Evolutionary conservation across 352 stramenopile species (phyloP).

Genomic region (Phytopythium mirpurense): DNA sequence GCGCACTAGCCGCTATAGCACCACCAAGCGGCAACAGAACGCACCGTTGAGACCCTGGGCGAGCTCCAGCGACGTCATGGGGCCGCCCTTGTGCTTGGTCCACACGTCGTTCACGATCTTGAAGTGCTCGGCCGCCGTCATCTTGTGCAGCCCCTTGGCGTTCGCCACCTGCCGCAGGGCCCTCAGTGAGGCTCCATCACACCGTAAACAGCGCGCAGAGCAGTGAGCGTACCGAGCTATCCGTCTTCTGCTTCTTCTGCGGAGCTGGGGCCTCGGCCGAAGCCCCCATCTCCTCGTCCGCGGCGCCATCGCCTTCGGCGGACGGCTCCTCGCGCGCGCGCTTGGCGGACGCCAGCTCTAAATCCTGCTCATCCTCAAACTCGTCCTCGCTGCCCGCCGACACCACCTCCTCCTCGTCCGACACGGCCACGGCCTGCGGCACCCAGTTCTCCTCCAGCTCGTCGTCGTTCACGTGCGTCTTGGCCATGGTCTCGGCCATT

Average conservation of each 20-base stretch:
- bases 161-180: constrained; percentile 3
- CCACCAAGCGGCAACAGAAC: constrained; percentile 4
- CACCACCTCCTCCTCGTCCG: constrained; percentile 45
- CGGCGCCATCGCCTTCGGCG: not conserved
- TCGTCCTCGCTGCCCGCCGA: constrained; percentile 77
- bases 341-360: constrained; percentile 45
- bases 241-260: constrained; percentile 59
- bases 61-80: constrained; percentile 81
- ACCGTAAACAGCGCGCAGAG: not conserved
- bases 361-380: constrained; percentile 66
- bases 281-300: constrained; percentile 10
- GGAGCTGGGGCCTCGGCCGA: constrained; percentile 9
- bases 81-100: constrained; percentile 62
- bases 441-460: constrained; percentile 66
- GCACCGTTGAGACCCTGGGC: constrained; percentile 72
- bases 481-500: not conserved
- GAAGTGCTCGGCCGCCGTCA: constrained; percentile 71
- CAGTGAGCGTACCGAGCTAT: constrained; percentile 1
- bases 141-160: constrained; percentile 72
- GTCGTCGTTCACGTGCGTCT: constrained; percentile 36
- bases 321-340: constrained; percentile 34
- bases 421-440: constrained; percentile 27
- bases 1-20: not conserved
- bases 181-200: not conserved
- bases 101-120: constrained; percentile 81